Evolutionary conservation across 129 eudicot species (phyloP).

Genomic region (Helianthus tuberosus): DNA sequence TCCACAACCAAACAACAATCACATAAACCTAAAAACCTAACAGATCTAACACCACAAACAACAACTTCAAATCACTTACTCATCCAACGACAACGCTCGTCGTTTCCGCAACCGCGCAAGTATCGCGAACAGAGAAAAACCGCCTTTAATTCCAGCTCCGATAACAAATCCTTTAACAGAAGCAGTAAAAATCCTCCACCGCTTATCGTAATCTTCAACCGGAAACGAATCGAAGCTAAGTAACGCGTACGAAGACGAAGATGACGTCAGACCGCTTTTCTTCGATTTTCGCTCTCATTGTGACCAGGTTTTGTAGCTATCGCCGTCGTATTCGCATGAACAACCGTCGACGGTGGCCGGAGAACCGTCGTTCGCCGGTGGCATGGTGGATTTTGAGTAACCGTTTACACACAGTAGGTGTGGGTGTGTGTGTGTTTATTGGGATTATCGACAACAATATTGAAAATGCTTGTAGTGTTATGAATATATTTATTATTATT

Average conservation of each 20-base stretch:
- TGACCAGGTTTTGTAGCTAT: conserved; percentile 37
- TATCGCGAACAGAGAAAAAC: conserved; percentile 78
- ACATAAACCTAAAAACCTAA: neutral
- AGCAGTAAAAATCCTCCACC: conserved; percentile 72
- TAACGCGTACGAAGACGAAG: conserved; percentile 67
- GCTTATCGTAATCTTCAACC: conserved; percentile 68
- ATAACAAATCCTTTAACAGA: conserved; percentile 86
- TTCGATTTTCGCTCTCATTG: conserved; percentile 53
- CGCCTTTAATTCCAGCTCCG: conserved; percentile 98
- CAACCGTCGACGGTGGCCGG: conserved; percentile 39
- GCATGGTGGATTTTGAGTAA: conserved; percentile 26
- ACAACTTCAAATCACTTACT: conserved; percentile 38
- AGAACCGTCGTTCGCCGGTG: conserved; percentile 45
- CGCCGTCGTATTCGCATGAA: conserved; percentile 33
- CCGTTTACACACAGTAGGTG: conserved; percentile 8
- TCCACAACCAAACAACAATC: neutral
- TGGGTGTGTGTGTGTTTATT: conserved; percentile 1
- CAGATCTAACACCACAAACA: neutral
- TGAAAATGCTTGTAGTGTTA: no score
- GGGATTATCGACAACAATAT: conserved; percentile 20
- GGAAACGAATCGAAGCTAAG: conserved; percentile 71
- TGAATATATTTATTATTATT: no score
- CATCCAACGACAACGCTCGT: conserved; percentile 42
- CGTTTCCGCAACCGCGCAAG: conserved; percentile 85
- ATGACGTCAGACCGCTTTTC: conserved; percentile 43